Evolutionary conservation across 768 basidiomycete species (phyloP), one percentile per base, ranked within the genome.

Genomic region (Lactarius indigo): DNA sequence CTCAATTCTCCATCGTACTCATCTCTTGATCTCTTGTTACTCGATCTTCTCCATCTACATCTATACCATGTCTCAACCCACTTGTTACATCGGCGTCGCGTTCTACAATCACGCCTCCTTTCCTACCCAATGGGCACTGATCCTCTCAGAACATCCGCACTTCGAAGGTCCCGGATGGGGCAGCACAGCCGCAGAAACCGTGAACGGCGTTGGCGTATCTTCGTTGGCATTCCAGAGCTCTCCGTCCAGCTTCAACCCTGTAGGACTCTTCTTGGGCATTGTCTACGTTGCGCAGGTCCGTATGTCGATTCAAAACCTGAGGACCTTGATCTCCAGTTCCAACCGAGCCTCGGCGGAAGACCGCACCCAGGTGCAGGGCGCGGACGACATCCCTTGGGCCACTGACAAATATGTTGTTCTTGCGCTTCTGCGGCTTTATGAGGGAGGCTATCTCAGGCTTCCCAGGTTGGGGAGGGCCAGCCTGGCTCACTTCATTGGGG

Each of bases 281-380:
- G 52, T 41, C 37, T 39, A 55, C 20, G 28, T 64, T 20, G 50
- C 37, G 6, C 57, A 26, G 31, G 18, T 31, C 26, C 3, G 37
- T 31, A 33, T 39, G 10, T 5, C 58, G 1, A 41, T 55, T 2
- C 8, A 42, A 13, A 30, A 26, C 7, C 1, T 59, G n/a, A 26
- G 55, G n/a, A 18, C 39, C 5, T 59, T 35, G 58, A 50, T 64
- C 18, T 58, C 58, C 9, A 10, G 33, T n/a, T 28, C 33, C 30
- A 64, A 59, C 50, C 39, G 31, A 28, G 57, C 58, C 18, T 64
- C 64, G 6, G 64, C 31, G 31, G 28, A 59, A 17, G 63, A 57
- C 47, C 35, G 47, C 18, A 39, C n/a, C 30, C 3, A 10, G 1
- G 37, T 59, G 12, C 28, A 33, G 1, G 37, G 47, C n/a, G 5